phyloP scores from a whole-genome alignment of 2,329 filamentous ascomycete species.

The Pseudogymnoascus sp. region DNA sequence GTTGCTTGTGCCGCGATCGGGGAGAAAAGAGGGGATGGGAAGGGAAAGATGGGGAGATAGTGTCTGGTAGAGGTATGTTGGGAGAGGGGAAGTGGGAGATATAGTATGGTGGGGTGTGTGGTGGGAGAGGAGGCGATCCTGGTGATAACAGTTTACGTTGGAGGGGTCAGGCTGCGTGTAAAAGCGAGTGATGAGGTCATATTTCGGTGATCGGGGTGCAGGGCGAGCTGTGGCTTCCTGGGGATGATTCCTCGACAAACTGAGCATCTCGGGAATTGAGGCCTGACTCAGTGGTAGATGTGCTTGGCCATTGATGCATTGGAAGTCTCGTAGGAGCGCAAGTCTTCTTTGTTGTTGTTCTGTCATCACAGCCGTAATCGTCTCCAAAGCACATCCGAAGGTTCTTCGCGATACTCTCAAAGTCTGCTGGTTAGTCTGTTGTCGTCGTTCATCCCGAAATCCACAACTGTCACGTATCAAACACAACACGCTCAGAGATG shows the following conservation, averaged over 20 bases:
- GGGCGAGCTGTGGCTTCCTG: background rate
- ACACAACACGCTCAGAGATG: slow-evolving; percentile 16
- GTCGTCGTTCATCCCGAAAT: slow-evolving; percentile 33
- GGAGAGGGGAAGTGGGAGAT: background rate
- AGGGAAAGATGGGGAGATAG: too few species aligned
- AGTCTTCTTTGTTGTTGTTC: background rate
- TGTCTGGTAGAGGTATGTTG: background rate
- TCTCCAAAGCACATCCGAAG: background rate
- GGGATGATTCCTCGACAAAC: background rate
- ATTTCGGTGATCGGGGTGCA: background rate
- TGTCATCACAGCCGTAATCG: background rate
- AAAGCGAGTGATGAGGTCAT: background rate
- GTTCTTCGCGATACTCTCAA: background rate
- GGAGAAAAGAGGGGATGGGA: too few species aligned
- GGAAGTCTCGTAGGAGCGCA: background rate
- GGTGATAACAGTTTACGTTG: background rate
- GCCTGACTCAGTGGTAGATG: background rate
- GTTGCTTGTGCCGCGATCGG: slow-evolving; percentile 25
- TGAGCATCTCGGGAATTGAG: background rate
- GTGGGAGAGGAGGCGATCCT: background rate
- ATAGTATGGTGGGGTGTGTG: background rate
- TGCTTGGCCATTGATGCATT: background rate
- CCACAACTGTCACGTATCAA: slow-evolving; percentile 20
- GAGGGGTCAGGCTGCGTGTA: slow-evolving; percentile 7
- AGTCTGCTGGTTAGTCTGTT: background rate